phyloP scores from a whole-genome alignment of 208 protist species.

The Trypanosoma mega region DNA sequence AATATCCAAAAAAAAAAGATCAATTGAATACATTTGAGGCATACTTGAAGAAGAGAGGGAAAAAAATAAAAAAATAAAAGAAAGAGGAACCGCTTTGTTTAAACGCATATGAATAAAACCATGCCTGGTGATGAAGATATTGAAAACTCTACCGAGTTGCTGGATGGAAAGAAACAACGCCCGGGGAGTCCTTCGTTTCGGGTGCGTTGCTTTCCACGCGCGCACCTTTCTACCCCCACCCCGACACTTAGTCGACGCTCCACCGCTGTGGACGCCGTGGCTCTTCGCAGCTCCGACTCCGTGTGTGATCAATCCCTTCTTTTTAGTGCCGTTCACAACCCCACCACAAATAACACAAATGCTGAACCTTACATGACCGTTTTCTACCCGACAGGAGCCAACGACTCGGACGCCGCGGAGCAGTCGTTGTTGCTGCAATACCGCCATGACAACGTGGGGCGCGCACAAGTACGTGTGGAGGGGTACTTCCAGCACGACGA shows the following conservation, averaged over 20 bases:
- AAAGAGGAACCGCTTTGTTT: too few relatives aligned
- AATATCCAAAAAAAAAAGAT: too few relatives aligned
- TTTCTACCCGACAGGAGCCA: constrained; percentile 37
- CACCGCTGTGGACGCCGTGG: background rate
- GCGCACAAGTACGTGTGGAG: constrained; percentile 73
- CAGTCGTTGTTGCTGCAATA: background rate
- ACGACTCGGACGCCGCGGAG: background rate
- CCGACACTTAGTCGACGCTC: background rate
- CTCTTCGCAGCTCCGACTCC: background rate
- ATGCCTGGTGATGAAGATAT: too few relatives aligned
- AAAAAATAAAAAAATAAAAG: constrained; percentile 15
- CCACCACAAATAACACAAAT: background rate
- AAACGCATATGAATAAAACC: too few relatives aligned
- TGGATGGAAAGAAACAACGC: background rate
- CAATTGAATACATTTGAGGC: too few relatives aligned
- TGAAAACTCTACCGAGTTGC: too few relatives aligned
- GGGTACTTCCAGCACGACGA: constrained; percentile 63
- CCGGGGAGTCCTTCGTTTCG: background rate
- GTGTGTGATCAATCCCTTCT: constrained; percentile 1
- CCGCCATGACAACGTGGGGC: constrained; percentile 42
- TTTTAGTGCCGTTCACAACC: background rate
- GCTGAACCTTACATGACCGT: constrained; percentile 35
- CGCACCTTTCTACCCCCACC: background rate
- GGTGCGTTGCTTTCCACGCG: constrained; percentile 14
- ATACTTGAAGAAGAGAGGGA: too few relatives aligned